Conservation (phyloP, 768 basidiomycete species). For the Amyloporia xantha region DNA sequence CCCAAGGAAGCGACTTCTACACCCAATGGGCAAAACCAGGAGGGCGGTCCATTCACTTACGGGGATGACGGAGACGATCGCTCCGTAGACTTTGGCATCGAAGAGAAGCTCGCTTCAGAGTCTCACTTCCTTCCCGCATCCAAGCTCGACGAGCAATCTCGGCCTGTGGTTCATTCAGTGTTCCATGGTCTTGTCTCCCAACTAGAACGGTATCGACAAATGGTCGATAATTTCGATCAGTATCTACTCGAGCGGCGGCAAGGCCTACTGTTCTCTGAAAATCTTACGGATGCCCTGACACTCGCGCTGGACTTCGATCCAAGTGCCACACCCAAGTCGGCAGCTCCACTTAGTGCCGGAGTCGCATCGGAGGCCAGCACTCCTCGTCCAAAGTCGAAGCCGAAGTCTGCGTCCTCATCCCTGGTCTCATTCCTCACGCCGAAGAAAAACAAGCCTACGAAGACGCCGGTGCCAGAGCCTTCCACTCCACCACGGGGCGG, state of each 20-base stretch:
- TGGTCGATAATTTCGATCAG: conserved; percentile 76
- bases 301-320: conserved; percentile 57
- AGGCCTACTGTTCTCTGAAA: conserved; percentile 87
- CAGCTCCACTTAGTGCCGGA: conserved; percentile 20
- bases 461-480: conserved; percentile 31
- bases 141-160: conserved; percentile 61
- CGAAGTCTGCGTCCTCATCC: conserved; percentile 47
- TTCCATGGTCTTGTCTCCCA: conserved; percentile 76
- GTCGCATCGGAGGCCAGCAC: conserved; percentile 27
- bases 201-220: conserved; percentile 70
- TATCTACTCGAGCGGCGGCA: conserved; percentile 80
- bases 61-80: conserved; percentile 68
- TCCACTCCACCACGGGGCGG: conserved; percentile 37
- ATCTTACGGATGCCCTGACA: conserved; percentile 82
- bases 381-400: conserved; percentile 37
- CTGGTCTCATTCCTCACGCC: conserved; percentile 78
- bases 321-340: conserved; percentile 23
- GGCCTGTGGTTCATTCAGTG: conserved; percentile 76
- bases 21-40: conserved; percentile 12
- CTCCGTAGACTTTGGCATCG: conserved; percentile 72
- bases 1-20: conserved; percentile 30
- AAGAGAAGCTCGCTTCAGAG: conserved; percentile 55
- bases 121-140: conserved; percentile 55
- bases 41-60: conserved; percentile 15
- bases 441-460: conserved; percentile 52